These are phyloP conservation scores for Hansenula sp. DNA, from an alignment of 1,139 yeast genomes.

Conservation along the genomic window DNA sequence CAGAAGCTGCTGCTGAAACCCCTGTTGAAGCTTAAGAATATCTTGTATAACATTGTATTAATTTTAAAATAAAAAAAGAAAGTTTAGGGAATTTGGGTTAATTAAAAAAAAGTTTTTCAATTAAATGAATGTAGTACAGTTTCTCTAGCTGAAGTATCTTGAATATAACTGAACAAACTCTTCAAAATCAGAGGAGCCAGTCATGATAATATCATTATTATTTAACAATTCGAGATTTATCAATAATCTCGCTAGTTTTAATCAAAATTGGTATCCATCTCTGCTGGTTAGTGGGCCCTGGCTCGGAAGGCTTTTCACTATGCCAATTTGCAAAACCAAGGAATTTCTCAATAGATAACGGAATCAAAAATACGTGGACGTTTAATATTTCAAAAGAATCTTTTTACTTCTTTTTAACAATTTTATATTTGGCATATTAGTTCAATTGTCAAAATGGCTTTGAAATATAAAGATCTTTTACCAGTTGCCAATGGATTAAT, in stretches of 20 bases:
- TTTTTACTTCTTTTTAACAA: not conserved
- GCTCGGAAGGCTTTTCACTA: not conserved
- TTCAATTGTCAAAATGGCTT: constrained; percentile 12
- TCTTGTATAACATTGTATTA: not conserved
- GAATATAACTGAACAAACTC: no score
- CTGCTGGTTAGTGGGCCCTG: not conserved
- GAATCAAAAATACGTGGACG: not conserved
- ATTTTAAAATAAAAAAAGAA: not conserved
- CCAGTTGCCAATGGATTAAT: constrained; percentile 49
- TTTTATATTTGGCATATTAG: no score
- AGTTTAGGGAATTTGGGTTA: constrained; percentile 2
- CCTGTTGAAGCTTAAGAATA: constrained; percentile 18
- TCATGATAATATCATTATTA: no score
- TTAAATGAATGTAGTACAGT: no score
- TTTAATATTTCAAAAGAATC: not conserved
- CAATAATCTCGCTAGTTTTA: no score
- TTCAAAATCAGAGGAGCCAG: no score
- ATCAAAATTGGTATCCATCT: no score
- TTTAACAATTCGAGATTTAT: no score
- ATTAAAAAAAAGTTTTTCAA: no score
- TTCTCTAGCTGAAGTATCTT: no score
- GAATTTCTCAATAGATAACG: not conserved
- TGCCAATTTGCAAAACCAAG: not conserved
- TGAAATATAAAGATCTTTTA: constrained; percentile 40
- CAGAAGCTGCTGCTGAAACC: constrained; percentile 27